phyloP scores from a whole-genome alignment of 805 yeast genomes.

The Saccharomyces eubayanus region DNA sequence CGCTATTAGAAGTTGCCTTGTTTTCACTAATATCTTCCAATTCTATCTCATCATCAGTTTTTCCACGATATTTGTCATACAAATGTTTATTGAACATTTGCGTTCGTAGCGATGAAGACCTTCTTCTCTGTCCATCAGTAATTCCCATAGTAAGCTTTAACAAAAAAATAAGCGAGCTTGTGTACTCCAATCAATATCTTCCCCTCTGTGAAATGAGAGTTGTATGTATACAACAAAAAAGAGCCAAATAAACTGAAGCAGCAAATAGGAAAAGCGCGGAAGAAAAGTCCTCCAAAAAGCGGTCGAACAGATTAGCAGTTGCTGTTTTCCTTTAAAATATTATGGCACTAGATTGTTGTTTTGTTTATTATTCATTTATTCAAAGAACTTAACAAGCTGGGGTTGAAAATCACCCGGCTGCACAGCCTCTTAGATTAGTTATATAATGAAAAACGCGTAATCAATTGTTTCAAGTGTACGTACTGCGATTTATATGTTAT shows the following conservation, averaged over 20 bases:
- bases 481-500: not conserved
- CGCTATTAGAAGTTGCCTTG: not conserved
- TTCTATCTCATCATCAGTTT: constrained; percentile 10
- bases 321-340: not conserved
- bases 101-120: constrained; percentile 28
- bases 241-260: not conserved
- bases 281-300: not conserved
- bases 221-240: not conserved
- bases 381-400: not conserved
- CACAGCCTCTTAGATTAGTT: not conserved
- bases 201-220: not conserved
- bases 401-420: not conserved
- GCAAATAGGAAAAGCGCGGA: not conserved
- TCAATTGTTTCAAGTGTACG: not conserved
- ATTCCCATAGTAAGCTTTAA: constrained; percentile 2
- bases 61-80: constrained; percentile 19
- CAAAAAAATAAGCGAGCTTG: not conserved
- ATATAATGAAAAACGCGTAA: not conserved
- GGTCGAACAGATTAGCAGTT: not conserved
- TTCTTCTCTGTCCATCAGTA: constrained; percentile 15
- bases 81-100: constrained; percentile 29
- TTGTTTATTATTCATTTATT: not conserved
- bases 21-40: constrained; percentile 9
- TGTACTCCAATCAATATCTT: not conserved
- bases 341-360: not conserved